phyloP scores from a whole-genome alignment of 2,329 filamentous ascomycete species.

The Periconia macrospinosa region DNA sequence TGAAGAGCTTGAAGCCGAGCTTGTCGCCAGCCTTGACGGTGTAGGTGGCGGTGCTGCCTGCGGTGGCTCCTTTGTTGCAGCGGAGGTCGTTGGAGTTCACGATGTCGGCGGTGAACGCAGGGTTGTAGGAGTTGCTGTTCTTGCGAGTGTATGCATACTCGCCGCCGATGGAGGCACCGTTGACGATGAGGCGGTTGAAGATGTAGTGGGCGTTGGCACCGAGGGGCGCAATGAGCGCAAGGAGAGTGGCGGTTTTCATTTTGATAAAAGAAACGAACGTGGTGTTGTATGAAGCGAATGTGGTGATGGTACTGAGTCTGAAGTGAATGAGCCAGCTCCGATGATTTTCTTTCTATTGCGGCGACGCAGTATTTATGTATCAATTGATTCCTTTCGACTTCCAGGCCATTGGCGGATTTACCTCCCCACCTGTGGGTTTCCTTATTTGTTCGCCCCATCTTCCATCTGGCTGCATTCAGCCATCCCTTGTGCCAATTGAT shows the following conservation, averaged over 20 bases:
- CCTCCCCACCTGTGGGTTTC: background rate
- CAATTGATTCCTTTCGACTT: background rate
- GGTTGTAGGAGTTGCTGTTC: slow-evolving; percentile 41
- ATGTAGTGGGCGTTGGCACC: slow-evolving; percentile 37
- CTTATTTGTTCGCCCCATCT: background rate
- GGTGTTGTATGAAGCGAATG: background rate
- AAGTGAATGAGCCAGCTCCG: background rate
- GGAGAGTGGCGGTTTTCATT: slow-evolving; percentile 34
- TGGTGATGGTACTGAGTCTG: background rate
- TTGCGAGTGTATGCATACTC: slow-evolving; percentile 40
- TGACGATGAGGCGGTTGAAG: slow-evolving; percentile 41
- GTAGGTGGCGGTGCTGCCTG: slow-evolving; percentile 40
- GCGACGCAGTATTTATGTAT: background rate
- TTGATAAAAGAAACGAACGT: slow-evolving; percentile 5
- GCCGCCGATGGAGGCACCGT: slow-evolving; percentile 31
- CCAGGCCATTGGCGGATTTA: background rate
- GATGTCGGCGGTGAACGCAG: slow-evolving; percentile 31
- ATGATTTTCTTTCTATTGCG: background rate
- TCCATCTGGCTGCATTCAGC: background rate
- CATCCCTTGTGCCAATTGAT: background rate
- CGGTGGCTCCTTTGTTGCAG: slow-evolving; percentile 39
- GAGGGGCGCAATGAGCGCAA: slow-evolving; percentile 15
- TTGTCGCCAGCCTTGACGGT: slow-evolving; percentile 50
- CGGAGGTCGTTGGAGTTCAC: slow-evolving; percentile 38
- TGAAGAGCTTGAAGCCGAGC: slow-evolving; percentile 54